Evolutionary conservation across 2,329 filamentous ascomycete species (phyloP).

Genomic region (Arthrobotrys megalospora): DNA sequence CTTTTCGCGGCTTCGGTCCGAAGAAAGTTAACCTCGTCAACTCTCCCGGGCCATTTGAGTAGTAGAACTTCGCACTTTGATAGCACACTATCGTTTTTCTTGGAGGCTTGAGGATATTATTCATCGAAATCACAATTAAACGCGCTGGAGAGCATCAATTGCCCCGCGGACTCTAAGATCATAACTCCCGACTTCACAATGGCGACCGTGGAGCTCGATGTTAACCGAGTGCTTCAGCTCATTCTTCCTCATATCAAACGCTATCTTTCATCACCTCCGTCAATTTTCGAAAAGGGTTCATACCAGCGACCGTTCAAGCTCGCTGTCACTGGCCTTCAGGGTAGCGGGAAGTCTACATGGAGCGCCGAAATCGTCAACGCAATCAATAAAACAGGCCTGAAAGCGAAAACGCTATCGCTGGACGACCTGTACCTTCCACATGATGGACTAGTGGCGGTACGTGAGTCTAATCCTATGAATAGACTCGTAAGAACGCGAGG

Average conservation of each 20-base stretch:
- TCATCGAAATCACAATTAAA: not conserved
- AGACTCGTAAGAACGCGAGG: conserved; percentile 84
- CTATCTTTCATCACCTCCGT: conserved; percentile 30
- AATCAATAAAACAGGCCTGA: conserved; percentile 74
- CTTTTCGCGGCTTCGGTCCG: conserved; percentile 23
- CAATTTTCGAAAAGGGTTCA: conserved; percentile 18
- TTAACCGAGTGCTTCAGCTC: conserved; percentile 27
- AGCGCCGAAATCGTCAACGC: conserved; percentile 77
- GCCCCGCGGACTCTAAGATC: not conserved
- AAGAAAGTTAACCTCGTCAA: conserved; percentile 1
- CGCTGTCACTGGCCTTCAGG: conserved; percentile 91
- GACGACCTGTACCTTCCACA: conserved; percentile 91
- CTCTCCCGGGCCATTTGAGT: not conserved
- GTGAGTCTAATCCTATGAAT: conserved; percentile 78
- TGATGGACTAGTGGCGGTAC: conserved; percentile 77
- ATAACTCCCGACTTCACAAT: conserved; percentile 22
- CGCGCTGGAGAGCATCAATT: not conserved
- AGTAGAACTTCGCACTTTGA: not conserved
- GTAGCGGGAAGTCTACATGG: conserved; percentile 91
- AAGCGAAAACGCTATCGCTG: conserved; percentile 82
- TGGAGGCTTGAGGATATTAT: not conserved
- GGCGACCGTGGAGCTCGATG: conserved; percentile 23
- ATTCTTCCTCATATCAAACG: conserved; percentile 39
- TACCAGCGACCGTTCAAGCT: conserved; percentile 78
- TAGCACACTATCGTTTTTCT: not conserved